Evolutionary conservation across 352 stramenopile species (phyloP).

Genomic region (Pythium biforme): DNA sequence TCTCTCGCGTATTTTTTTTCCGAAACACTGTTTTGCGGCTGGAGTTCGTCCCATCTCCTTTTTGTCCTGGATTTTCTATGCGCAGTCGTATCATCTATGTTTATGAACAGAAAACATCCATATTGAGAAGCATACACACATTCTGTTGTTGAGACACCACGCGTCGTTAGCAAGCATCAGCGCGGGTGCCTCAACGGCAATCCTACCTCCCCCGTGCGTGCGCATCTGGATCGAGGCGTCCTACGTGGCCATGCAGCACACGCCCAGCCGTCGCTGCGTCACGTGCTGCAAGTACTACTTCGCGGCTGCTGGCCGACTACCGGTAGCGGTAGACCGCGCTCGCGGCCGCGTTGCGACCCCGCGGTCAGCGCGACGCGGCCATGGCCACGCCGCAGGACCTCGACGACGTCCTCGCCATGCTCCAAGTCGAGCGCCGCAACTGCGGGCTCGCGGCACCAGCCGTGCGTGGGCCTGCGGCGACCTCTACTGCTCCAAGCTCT

Average conservation of each 20-base stretch:
- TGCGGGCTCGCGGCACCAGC: conserved; percentile 45
- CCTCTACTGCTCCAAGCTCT: conserved; percentile 83
- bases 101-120: too few relatives aligned
- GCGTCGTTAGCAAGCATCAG: too few relatives aligned
- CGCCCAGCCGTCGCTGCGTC: conserved; percentile 39
- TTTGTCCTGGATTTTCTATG: too few relatives aligned
- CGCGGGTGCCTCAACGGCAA: conserved; percentile 67
- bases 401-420: conserved; percentile 38
- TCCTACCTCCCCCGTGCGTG: conserved; percentile 60
- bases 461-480: conserved; percentile 67
- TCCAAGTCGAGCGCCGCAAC: conserved; percentile 44
- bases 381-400: conserved; percentile 33
- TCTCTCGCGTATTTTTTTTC: too few relatives aligned
- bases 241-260: conserved; percentile 75
- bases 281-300: conserved; percentile 75
- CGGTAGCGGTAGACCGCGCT: conserved; percentile 48
- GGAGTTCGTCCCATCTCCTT: too few relatives aligned
- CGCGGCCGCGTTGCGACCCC: conserved; percentile 27
- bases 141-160: too few relatives aligned
- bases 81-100: too few relatives aligned
- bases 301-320: conserved; percentile 52
- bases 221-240: conserved; percentile 71
- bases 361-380: background rate
- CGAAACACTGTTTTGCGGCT: too few relatives aligned
- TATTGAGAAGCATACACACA: too few relatives aligned